These are phyloP conservation scores for Logfia minima DNA, from an alignment of 129 eudicot genomes.

Conservation along the genomic window DNA sequence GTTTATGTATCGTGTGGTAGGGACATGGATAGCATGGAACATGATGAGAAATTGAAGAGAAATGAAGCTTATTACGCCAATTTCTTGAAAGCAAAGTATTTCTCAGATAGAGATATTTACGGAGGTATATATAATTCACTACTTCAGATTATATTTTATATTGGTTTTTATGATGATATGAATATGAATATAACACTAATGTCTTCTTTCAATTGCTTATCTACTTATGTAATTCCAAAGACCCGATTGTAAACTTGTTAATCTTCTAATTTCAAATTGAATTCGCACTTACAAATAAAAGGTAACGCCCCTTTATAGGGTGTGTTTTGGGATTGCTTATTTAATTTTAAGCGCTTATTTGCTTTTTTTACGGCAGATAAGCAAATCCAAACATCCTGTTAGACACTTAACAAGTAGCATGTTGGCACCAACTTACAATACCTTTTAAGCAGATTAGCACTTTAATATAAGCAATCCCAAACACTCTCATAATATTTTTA, in stretches of 20 bases:
- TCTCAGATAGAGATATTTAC: constrained; percentile 64
- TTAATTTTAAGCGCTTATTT: no score
- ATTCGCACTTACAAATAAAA: no score
- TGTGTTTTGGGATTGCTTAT: no score
- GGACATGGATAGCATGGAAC: constrained; percentile 40
- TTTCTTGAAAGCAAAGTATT: constrained; percentile 61
- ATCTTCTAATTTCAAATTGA: no score
- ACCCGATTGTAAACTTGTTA: neutral
- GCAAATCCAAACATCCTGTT: no score
- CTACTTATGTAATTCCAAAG: neutral
- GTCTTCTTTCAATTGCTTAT: neutral
- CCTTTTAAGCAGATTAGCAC: no score
- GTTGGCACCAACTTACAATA: no score
- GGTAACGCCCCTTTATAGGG: no score
- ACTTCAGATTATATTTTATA: neutral
- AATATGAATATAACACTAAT: neutral
- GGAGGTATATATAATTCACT: constrained; percentile 47
- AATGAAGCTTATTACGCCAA: constrained; percentile 55
- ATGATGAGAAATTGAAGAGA: constrained; percentile 44
- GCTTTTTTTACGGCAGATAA: no score
- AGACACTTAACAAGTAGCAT: no score
- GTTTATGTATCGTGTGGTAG: constrained; percentile 26
- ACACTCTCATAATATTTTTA: neutral
- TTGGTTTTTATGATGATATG: no score
- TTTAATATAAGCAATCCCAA: no score